These are phyloP conservation scores for Globisporangium splendens DNA, from an alignment of 352 stramenopile species.

Conservation along the genomic window DNA sequence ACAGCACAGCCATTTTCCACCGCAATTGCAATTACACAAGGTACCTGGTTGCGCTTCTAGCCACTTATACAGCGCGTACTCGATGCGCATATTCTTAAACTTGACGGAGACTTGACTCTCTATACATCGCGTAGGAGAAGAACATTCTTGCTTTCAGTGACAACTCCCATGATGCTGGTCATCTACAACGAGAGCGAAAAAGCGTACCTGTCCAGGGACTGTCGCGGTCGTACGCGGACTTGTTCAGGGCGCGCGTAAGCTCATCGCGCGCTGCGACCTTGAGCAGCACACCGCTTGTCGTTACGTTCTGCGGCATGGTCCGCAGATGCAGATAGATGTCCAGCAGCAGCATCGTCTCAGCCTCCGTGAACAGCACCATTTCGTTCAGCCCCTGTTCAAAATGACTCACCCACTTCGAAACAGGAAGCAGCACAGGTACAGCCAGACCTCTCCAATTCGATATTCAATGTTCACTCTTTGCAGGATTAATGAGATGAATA, in stretches of 20 bases:
- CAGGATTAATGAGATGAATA: too few relatives aligned
- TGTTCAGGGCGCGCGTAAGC: slow-evolving; percentile 46
- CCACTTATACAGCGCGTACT: slow-evolving; percentile 50
- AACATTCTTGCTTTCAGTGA: neutral
- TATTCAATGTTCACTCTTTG: neutral
- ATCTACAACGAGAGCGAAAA: neutral
- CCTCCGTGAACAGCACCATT: slow-evolving; percentile 63
- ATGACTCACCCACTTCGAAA: too few relatives aligned
- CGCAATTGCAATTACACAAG: neutral
- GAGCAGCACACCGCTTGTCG: slow-evolving; percentile 43
- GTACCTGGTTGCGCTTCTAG: slow-evolving; percentile 34
- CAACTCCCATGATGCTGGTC: neutral
- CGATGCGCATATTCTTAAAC: slow-evolving; percentile 62
- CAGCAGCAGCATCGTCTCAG: slow-evolving; percentile 42
- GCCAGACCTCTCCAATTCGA: neutral
- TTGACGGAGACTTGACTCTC: slow-evolving; percentile 59
- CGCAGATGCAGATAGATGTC: slow-evolving; percentile 44
- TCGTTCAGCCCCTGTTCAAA: neutral
- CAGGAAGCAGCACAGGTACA: neutral
- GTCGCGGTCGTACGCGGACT: slow-evolving; percentile 22
- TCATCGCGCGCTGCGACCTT: slow-evolving; percentile 36
- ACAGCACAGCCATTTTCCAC: neutral
- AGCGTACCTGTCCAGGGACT: slow-evolving; percentile 32
- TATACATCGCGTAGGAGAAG: slow-evolving; percentile 1
- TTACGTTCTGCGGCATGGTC: slow-evolving; percentile 38